A percentile compares a stretch with the other conserved stretches of the same genome.
These are phyloP conservation scores for Hordeum pubiflorum DNA, from an alignment of 202 grass and related monocot species.

Conservation along the genomic window DNA sequence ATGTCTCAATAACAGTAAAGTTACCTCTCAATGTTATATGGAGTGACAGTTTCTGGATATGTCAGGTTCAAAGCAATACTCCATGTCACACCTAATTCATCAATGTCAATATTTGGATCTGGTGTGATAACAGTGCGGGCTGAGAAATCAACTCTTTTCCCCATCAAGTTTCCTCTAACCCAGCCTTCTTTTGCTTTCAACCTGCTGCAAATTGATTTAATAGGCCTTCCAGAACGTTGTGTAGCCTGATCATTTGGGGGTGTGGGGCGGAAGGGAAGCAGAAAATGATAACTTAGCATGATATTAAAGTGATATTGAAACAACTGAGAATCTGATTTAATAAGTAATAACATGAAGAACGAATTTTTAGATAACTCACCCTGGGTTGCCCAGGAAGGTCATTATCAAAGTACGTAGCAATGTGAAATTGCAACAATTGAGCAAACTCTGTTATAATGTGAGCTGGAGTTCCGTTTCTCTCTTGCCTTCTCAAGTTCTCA, in stretches of 20 bases:
- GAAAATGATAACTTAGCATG: too few relatives aligned
- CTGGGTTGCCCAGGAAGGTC: not conserved
- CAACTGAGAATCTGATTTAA: too few relatives aligned
- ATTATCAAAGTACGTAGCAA: not conserved
- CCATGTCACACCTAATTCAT: conserved; percentile 92
- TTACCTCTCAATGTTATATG: conserved; percentile 98
- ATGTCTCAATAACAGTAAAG: too few relatives aligned
- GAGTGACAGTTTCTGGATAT: conserved; percentile 94
- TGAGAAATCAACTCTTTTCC: conserved; percentile 96
- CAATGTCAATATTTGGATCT: conserved; percentile 92
- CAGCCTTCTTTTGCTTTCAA: conserved; percentile 95
- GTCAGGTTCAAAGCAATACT: conserved; percentile 95
- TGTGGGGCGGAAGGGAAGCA: too few relatives aligned
- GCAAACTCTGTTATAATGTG: not conserved
- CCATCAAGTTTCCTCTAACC: conserved; percentile 97
- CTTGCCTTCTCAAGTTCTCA: conserved; percentile 62
- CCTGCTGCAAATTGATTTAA: conserved; percentile 96
- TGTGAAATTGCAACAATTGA: not conserved
- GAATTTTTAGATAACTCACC: too few relatives aligned
- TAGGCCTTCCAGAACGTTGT: conserved; percentile 89
- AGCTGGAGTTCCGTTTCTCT: not conserved
- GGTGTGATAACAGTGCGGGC: conserved; percentile 92
- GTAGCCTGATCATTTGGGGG: too few relatives aligned
- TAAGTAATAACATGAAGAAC: too few relatives aligned
- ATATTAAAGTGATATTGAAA: too few relatives aligned